These are phyloP conservation scores for Kwoniella pini DNA, from an alignment of 768 basidiomycete genomes.

Conservation along the genomic window DNA sequence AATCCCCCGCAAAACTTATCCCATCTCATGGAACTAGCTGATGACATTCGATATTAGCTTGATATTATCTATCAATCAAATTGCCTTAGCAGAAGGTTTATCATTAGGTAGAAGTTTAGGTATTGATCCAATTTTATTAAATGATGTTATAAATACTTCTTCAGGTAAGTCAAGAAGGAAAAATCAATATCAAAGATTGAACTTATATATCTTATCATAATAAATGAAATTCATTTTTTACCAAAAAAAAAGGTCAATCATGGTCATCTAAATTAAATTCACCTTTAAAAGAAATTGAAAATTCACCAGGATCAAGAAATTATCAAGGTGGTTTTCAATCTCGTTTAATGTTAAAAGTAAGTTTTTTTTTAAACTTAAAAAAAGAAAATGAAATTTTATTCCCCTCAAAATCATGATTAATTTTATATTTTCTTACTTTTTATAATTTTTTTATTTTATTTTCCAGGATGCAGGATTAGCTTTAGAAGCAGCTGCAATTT, in stretches of 20 bases:
- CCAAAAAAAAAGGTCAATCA: constrained; percentile 32
- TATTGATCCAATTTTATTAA: constrained; percentile 35
- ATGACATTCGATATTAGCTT: too few relatives aligned
- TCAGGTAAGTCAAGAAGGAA: constrained; percentile 23
- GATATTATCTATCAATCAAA: constrained; percentile 48
- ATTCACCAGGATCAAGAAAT: constrained; percentile 34
- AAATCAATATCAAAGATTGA: too few relatives aligned
- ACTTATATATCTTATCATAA: too few relatives aligned
- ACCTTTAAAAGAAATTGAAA: constrained; percentile 30
- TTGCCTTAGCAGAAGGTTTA: constrained; percentile 45
- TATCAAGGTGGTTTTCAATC: constrained; percentile 43
- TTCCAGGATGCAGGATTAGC: constrained; percentile 50
- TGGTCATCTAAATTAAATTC: constrained; percentile 48
- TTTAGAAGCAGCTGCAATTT: constrained; percentile 37
- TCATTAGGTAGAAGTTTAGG: constrained; percentile 39
- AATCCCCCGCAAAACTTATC: too few relatives aligned
- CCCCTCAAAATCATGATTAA: too few relatives aligned
- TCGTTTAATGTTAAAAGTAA: constrained; percentile 46
- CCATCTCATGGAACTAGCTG: too few relatives aligned
- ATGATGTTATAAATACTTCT: constrained; percentile 43
- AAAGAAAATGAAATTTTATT: not conserved
- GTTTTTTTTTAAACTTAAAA: too few relatives aligned
- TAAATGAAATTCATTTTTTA: not conserved
- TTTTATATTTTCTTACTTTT: too few relatives aligned
- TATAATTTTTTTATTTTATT: too few relatives aligned